Base-by-base conservation (phyloP, 2,329 filamentous ascomycete species). In the Fusarium phyllophilum region DNA sequence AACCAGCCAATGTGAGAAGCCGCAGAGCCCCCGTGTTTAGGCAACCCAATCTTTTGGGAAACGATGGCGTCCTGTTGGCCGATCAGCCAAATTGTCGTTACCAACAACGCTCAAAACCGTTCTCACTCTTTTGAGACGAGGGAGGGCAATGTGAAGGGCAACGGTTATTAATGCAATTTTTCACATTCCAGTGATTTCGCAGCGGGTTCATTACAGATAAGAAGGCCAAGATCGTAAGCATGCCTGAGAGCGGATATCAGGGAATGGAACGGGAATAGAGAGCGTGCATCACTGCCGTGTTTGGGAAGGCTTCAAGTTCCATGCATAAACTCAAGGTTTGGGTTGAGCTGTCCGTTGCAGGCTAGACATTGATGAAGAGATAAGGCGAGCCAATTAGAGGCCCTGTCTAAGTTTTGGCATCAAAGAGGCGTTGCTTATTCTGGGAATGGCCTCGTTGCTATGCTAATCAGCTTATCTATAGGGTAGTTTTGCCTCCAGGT, bases 121-220 rank as follows among this genome's bases (percentile, higher is more conserved):
- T n/a, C 10, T 14, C 1, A 11, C 15, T 4, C 3, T 3, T 42
- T 1, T 7, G 5, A 22, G 20, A 18, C 13, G 5, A 20, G 36
- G 15, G 20, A n/a, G 6, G 14, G 3, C 0, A 11, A n/a, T n/a
- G 6, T 15, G 22, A 26, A 1, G 36, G 4, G 20, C 14, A n/a
- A 29, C 34, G 26, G 15, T 31, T 11, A 3, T 5, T 6, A 4
- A 18, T 6, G 12, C 26, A 1, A 2, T 3, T 14, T 14, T 31
- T 18, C 4, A 13, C 36, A 55, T 42, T 55, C 51, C 51, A 41
- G 11, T 18, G 8, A 18, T 14, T 14, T 31, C 3, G 6, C 24
- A 38, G 11, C 2, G 10, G 14, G 22, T 38, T 54, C 9, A 36
- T 4, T 11, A 5, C 14, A 31, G 45, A 48, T 22, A 15, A 29